Evolutionary conservation across 352 stramenopile genomes (phyloP), one percentile per base, ranked within the genome.

Genomic region (Salisapilia sapeloensis): DNA sequence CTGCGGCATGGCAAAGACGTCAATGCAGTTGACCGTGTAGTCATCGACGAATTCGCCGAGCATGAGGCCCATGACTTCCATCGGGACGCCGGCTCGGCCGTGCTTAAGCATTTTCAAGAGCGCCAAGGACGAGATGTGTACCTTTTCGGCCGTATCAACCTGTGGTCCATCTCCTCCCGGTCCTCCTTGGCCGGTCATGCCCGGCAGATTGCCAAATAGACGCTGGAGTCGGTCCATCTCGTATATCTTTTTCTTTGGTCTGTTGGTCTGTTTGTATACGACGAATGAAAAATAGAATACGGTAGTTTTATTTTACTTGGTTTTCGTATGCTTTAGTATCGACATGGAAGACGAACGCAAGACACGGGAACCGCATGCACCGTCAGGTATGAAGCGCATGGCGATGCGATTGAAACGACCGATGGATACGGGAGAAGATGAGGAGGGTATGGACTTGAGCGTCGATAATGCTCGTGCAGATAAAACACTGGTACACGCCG

Each of bases 51-150:
- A 99, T 56, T 98, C 89, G 27, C 96, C 96, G 19, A 99, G 78
- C 96, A 99, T 99, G n/a, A 99, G 67, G 2, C 96, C 96, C 96
- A 99, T 99, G 11, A 99, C 96, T 66, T 99, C 96, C 92, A 99
- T 99, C n/a, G 96, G 96, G 24, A 99, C 94, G 24, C 96, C 96
- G 6, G 95, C 94, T 11, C 96, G 90, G 82, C 76, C 96, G 61
- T 99, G 96, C 53, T 99, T 99, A 28, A 99, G 82, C 96, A 99
- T 99, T 66, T 99, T 99, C 11, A 99, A 74, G 36, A 99, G 66
- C 35, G 95, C 93, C 25, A 99, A 62, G 27, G 92, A 98, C 42
- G 90, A 98, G 29, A 99, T 98, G 52, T 99, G 93, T 25, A 99
- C 93, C 50, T 98, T 99, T 72, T 99, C 96, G 23, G 94, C 82